Conservation (phyloP, 2,329 filamentous ascomycete genomes). For the Pyricularia pennisetigena region DNA sequence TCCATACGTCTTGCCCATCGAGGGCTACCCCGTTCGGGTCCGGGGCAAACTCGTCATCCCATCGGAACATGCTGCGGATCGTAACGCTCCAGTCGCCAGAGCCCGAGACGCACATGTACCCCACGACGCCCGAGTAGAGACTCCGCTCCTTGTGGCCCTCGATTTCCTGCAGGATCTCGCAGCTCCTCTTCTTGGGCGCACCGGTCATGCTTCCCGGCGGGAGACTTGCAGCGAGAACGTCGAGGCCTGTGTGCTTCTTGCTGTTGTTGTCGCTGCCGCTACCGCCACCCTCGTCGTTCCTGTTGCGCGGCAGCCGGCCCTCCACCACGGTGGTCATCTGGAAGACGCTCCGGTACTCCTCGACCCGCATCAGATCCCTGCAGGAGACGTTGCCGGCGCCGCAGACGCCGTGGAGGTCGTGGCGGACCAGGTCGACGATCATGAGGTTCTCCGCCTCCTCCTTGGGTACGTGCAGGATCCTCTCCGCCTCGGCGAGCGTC, state of each 20-base stretch:
- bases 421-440: conserved; percentile 94
- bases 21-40: not conserved
- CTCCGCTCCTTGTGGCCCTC: conserved; percentile 57
- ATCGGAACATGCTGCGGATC: conserved; percentile 72
- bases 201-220: conserved; percentile 96
- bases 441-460: conserved; percentile 95
- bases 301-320: conserved; percentile 41
- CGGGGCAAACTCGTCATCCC: conserved; percentile 50
- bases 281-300: not conserved
- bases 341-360: conserved; percentile 85
- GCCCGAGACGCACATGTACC: conserved; percentile 80
- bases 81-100: conserved; percentile 85
- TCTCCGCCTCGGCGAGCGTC: conserved; percentile 62
- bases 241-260: conserved; percentile 48
- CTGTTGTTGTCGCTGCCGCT: not conserved
- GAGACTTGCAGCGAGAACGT: conserved; percentile 67
- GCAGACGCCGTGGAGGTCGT: conserved; percentile 81
- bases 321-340: conserved; percentile 86
- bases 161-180: conserved; percentile 65
- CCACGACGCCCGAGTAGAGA: conserved; percentile 80
- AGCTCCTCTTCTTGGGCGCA: conserved; percentile 87
- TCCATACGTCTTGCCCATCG: conserved; percentile 52
- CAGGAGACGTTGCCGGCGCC: conserved; percentile 66
- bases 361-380: conserved; percentile 71
- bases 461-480: conserved; percentile 69